A percentile compares a stretch with the other conserved stretches of the same genome.
Evolutionary conservation across 495 filamentous ascomycete species (phyloP).

Genomic region (Apodospora peruviana): DNA sequence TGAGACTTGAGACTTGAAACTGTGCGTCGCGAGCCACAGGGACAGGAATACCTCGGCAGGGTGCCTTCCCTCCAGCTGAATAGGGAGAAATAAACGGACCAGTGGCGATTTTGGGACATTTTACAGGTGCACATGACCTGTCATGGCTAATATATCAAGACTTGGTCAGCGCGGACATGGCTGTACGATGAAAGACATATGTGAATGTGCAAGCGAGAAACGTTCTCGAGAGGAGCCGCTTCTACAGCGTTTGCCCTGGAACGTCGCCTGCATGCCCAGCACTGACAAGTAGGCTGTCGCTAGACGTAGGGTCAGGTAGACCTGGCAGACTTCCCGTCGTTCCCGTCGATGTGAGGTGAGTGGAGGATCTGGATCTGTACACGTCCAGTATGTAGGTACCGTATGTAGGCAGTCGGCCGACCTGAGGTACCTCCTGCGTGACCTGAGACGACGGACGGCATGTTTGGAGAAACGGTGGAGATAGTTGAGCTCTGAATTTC

Average conservation of each 20-base stretch:
- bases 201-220: neutral
- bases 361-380: constrained; percentile 6
- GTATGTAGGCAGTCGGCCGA: neutral
- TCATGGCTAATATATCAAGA: constrained; percentile 17
- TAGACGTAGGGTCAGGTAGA: neutral
- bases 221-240: neutral
- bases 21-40: no score
- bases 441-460: constrained; percentile 16
- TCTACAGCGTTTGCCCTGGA: neutral
- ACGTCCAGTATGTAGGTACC: neutral
- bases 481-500: constrained; percentile 4
- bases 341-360: neutral
- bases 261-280: neutral
- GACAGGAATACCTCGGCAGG: no score
- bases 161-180: neutral
- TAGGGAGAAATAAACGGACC: constrained; percentile 8
- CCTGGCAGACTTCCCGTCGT: neutral
- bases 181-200: neutral
- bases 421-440: constrained; percentile 12
- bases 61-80: constrained; percentile 10
- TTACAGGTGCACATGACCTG: constrained; percentile 21
- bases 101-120: constrained; percentile 19
- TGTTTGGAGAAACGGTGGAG: neutral
- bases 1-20: no score
- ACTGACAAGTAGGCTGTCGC: neutral